Conservation (phyloP, 2,329 filamentous ascomycete species). For the Verticillium zaregamsianum region DNA sequence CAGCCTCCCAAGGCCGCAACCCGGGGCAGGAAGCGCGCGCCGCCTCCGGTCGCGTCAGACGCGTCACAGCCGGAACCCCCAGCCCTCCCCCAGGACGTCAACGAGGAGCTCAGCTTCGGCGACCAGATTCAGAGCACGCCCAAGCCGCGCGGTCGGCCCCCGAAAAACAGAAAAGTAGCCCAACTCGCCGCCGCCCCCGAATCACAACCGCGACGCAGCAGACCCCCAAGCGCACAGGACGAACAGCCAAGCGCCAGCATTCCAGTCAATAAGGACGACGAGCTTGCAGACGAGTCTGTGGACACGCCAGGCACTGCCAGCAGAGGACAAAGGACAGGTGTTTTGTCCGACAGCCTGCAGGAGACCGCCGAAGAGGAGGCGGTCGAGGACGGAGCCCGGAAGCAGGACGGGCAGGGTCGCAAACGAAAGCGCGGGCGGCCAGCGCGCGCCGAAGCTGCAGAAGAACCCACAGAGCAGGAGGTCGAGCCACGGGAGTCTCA, state of each 20-base stretch:
- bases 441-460: slow-evolving; percentile 26
- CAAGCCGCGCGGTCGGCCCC: background rate
- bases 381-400: background rate
- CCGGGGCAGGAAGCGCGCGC: background rate
- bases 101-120: slow-evolving; percentile 33
- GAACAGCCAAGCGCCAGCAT: background rate
- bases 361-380: background rate
- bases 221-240: background rate
- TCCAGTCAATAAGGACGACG: background rate
- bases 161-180: background rate
- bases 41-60: background rate
- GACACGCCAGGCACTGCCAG: background rate
- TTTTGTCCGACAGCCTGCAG: background rate
- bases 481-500: slow-evolving; percentile 11
- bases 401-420: slow-evolving; percentile 9
- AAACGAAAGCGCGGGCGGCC: slow-evolving; percentile 41
- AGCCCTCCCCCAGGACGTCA: slow-evolving; percentile 1
- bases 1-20: slow-evolving; percentile 7
- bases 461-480: slow-evolving; percentile 11
- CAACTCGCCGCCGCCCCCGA: background rate
- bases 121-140: slow-evolving; percentile 48
- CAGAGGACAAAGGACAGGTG: background rate
- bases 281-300: background rate
- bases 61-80: background rate
- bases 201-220: background rate